Evolutionary conservation across 2,329 filamentous ascomycete genomes (phyloP), one percentile per base, ranked within the genome.

Genomic region (Trichoderma sp.): DNA sequence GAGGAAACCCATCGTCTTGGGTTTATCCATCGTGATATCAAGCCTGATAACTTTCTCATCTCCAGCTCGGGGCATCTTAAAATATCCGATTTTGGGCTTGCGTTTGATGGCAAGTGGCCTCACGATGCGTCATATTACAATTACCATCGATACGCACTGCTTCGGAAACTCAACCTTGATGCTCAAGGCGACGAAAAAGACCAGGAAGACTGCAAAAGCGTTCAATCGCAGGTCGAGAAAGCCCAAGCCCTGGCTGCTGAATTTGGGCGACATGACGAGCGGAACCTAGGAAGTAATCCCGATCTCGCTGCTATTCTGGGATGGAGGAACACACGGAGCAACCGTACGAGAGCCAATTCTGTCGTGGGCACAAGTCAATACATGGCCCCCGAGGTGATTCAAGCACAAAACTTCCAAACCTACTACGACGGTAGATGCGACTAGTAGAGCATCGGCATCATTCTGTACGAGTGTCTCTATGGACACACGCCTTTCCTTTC

Each of bases 331-430:
- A 85, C 86, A 18, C 87, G 86, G 73, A 88, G 92, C 30, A 91
- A 90, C 75, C 90, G 94, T 51, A 88, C 88, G 39, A 87, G 93
- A 39, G 95, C 95, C 1, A 89, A 91, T 75, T 97, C 94, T 60
- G 90, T 97, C 1, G 95, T 98, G 12, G 95, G 95, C 3, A 98
- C 96, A 3, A 97, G 94, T 79, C 95, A 98, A 79, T 98, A 98
- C 83, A 98, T 98, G 96, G 95, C 96, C 0, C 95, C 95, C 2
- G 96, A 98, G 83, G 93, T 98, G 21, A 91, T 98, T 72, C 86
- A 88, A 75, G 67, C 67, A 63, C 67, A 70, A 70, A 62, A 30
- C 7, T 93, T 95, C 32, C 88, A 94, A 63, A 83, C 74, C 71
- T 61, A 87, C 47, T 98, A 98, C 80, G 96, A 98, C 82, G 95